Evolutionary conservation across 805 yeast species (phyloP).

Genomic region (Metschnikowia corniflorae): DNA sequence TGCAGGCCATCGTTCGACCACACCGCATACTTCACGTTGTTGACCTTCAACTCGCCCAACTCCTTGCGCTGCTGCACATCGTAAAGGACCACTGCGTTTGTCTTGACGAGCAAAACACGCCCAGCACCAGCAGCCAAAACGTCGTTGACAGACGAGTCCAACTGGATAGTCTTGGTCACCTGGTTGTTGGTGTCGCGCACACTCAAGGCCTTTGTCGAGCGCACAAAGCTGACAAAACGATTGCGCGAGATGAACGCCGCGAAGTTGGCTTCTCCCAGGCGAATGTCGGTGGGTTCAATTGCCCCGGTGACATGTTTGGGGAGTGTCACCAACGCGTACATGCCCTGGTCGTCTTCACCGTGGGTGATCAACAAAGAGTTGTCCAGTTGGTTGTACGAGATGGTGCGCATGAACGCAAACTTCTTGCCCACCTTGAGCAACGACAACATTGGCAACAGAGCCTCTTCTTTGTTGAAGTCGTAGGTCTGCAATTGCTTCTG

Average conservation of each 20-base stretch:
- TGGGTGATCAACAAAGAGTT: constrained; percentile 79
- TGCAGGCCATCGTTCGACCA: constrained; percentile 90
- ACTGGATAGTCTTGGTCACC: constrained; percentile 73
- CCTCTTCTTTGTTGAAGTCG: constrained; percentile 61
- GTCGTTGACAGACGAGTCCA: constrained; percentile 66
- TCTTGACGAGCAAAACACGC: constrained; percentile 68
- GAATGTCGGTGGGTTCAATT: constrained; percentile 80
- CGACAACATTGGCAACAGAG: constrained; percentile 74
- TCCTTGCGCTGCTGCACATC: constrained; percentile 92
- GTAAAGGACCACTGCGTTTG: constrained; percentile 68
- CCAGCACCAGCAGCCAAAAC: constrained; percentile 82
- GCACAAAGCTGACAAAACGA: constrained; percentile 80
- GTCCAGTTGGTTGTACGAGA: constrained; percentile 92
- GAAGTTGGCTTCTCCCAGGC: constrained; percentile 76
- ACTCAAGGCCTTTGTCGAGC: constrained; percentile 61
- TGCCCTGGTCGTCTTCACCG: constrained; percentile 63
- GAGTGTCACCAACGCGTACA: constrained; percentile 69
- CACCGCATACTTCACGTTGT: constrained; percentile 79
- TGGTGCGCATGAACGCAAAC: constrained; percentile 80
- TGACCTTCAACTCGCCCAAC: constrained; percentile 62
- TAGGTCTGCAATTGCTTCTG: constrained; percentile 84
- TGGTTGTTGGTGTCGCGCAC: constrained; percentile 81
- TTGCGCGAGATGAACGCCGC: constrained; percentile 94
- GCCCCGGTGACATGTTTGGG: constrained; percentile 91
- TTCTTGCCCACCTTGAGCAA: constrained; percentile 80